These are phyloP conservation scores for Rubus parviflorus DNA, from an alignment of 306 rosid species.

Conservation along the genomic window DNA sequence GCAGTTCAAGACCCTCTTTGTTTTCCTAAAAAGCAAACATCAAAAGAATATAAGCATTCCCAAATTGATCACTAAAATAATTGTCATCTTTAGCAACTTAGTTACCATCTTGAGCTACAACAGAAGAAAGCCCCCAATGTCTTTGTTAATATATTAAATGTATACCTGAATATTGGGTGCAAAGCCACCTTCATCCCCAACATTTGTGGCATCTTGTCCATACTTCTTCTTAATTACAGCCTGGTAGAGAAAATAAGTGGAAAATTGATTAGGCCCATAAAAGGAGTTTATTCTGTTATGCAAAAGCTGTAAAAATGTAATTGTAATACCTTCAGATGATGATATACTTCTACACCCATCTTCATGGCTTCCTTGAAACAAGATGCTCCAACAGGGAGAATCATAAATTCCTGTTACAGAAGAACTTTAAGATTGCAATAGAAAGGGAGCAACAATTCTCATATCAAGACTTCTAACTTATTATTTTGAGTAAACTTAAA, in stretches of 20 bases:
- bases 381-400: conserved; percentile 82
- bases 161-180: conserved; percentile 79
- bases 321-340: conserved; percentile 60
- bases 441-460: neutral
- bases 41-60: neutral
- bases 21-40: conserved; percentile 51
- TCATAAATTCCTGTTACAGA: conserved; percentile 67
- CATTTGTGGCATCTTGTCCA: conserved; percentile 85
- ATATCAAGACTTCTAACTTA: neutral
- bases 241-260: conserved; percentile 34
- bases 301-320: neutral
- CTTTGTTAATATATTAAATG: neutral
- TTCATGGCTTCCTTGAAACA: conserved; percentile 86
- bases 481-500: neutral
- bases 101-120: neutral
- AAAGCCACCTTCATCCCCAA: conserved; percentile 88
- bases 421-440: neutral
- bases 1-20: conserved; percentile 82
- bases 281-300: neutral
- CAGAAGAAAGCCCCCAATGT: neutral
- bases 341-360: conserved; percentile 89
- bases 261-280: neutral
- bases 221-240: conserved; percentile 82
- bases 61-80: neutral
- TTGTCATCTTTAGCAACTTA: neutral